Base-by-base conservation (phyloP, 2,329 filamentous ascomycete genomes). In the Magnaporthiopsis rhizophila region DNA sequence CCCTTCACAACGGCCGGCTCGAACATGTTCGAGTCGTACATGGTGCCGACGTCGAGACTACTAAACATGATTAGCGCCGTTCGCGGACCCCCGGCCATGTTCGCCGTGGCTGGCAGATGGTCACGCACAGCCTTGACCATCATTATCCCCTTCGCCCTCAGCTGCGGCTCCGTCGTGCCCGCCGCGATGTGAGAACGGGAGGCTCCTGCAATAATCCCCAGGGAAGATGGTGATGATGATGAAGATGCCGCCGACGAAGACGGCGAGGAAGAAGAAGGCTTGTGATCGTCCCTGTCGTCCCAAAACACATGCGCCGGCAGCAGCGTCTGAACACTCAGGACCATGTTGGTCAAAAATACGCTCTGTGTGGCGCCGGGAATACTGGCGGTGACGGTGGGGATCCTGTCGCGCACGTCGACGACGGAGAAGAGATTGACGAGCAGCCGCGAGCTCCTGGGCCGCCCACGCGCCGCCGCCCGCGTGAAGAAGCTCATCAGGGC, bases 21-120 rank as follows among this genome's bases (percentile, higher is more conserved):
- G 28, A 63, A 63, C 26, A 63, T 53, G 53, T 63, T 63, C 30
- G 56, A 57, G 15, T 63, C 61, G 53, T 58, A 63, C 32, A 63
- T 50, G 18, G 61, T 50, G 9, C 61, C 61, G 28, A 63, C 61
- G 30, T 63, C 56, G 12, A 63, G 28, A 58, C 61, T 63, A 32
- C 61, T 63, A 30, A 63, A 63, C 50, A 63, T 34, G 56, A 63
- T 13, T 2, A 21, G 1, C 21, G 45, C n/a, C 3, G n/a, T n/a
- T 3, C 45, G 45, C 45, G 45, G 45, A 6, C 4, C 45, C 45
- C 45, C 45, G 21, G 21, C 21, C 45, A 53, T 53, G 45, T 9
- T 1, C 21, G 45, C 45, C 21, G 45, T 53, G 18, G 45, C 45
- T 11, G 45, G 45, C 45, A 53, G 45, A 4, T 21, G 45, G 21